Conservation (phyloP, 2,329 filamentous ascomycete genomes). For the Verticillium albo-atrum region DNA sequence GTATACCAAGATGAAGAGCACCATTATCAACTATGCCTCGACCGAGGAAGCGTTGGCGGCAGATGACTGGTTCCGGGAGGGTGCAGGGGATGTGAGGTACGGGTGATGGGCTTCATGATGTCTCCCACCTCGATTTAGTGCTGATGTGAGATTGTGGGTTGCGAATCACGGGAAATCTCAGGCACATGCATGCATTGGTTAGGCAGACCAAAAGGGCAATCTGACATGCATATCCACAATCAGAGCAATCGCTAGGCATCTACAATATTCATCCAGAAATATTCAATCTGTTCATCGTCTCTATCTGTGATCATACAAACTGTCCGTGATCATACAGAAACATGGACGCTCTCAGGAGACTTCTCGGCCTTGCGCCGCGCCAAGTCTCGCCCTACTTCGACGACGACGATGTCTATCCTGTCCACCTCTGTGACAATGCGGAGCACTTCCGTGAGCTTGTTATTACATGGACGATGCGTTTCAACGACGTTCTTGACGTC, state of each 20-base stretch:
- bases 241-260: too few relatives aligned
- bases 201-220: too few relatives aligned
- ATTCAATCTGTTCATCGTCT: too few relatives aligned
- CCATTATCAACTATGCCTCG: conserved; percentile 64
- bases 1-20: conserved; percentile 60
- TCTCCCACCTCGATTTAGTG: too few relatives aligned
- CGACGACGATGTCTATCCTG: conserved; percentile 21
- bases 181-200: too few relatives aligned
- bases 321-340: not conserved
- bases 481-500: conserved; percentile 41
- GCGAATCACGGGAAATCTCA: too few relatives aligned
- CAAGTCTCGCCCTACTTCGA: conserved; percentile 3
- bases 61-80: conserved; percentile 67
- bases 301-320: too few relatives aligned
- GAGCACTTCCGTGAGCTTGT: conserved; percentile 17
- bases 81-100: conserved; percentile 52
- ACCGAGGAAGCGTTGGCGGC: conserved; percentile 42
- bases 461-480: conserved; percentile 30
- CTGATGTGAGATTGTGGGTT: too few relatives aligned
- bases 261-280: too few relatives aligned
- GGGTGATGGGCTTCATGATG: conserved; percentile 31
- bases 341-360: not conserved
- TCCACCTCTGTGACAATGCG: conserved; percentile 26
- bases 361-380: conserved; percentile 5
- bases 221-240: too few relatives aligned